Base-by-base conservation (phyloP, 2,329 filamentous ascomycete species). In the Pochonia chlamydosporia region DNA sequence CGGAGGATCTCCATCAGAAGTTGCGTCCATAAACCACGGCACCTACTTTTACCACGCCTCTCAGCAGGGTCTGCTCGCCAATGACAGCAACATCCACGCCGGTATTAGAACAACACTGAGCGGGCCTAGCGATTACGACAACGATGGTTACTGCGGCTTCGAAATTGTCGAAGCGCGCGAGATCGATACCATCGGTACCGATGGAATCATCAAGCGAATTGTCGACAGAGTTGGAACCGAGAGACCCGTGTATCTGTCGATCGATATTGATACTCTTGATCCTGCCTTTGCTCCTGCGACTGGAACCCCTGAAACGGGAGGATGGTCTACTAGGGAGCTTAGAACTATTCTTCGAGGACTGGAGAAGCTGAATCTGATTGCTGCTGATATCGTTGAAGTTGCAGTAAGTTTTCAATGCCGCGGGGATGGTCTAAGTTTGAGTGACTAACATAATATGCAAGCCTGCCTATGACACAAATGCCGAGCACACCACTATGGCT, bases 331-430 rank as follows among this genome's bases (percentile, higher is more conserved):
- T 18, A 73, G 89, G 37, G 89, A 95, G 69, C 70, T 95, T 53
- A 89, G 93, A 51, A 74, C 84, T 8, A 87, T 95, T 47, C 63
- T 95, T 59, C 72, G 87, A 31, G 88, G 86, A 0, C 77, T 95
- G 25, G 88, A 93, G 66, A 78, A 73, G 0, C 63, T 95, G 61
- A 92, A 93, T 58, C 70, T 95, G 4, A 85, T 95, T 6, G 89
- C 88, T 1, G 89, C 87, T 0, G 89, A 95, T 67, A 79, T 95
- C 41, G 89, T 95, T 6, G 89, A 95, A 71, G 88, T 95, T 5
- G 80, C 84, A 28, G 42, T 44, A 25, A 3, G 42, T 33, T 21
- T 8, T 16, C 16, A 1, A n/a, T 8, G 5, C n/a, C n/a, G n/a
- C n/a, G n/a, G n/a, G n/a, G n/a, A n/a, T n/a, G n/a, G n/a, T n/a